phyloP scores from a whole-genome alignment of 495 filamentous ascomycete species.

The Penicillium herquei region DNA sequence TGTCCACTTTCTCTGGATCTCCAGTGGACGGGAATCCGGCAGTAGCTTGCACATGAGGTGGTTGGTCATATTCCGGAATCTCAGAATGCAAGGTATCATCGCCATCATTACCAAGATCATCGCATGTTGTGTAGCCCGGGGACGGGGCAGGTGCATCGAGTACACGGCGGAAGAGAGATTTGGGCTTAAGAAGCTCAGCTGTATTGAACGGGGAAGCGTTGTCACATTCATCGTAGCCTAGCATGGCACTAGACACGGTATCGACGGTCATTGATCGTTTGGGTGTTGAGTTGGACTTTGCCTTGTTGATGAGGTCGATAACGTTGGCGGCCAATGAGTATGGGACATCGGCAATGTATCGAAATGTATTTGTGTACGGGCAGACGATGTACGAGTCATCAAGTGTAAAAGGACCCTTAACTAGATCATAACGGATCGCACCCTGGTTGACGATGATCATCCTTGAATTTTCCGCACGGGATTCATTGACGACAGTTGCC shows the following conservation, averaged over 20 bases:
- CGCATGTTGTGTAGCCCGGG: slow-evolving; percentile 9
- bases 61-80: slow-evolving; percentile 3
- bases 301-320: slow-evolving; percentile 17
- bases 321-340: slow-evolving; percentile 29
- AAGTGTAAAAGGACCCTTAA: slow-evolving; percentile 40
- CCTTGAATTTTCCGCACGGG: slow-evolving; percentile 26
- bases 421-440: slow-evolving; percentile 37
- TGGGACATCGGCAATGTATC: slow-evolving; percentile 36
- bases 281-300: background rate
- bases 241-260: slow-evolving; percentile 5
- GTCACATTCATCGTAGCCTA: slow-evolving; percentile 11
- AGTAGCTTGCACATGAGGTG: slow-evolving; percentile 2
- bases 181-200: slow-evolving; percentile 4
- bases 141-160: background rate
- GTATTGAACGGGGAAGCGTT: slow-evolving; percentile 4
- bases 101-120: slow-evolving; percentile 16
- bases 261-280: slow-evolving; percentile 9
- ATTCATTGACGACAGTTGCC: slow-evolving; percentile 22
- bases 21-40: slow-evolving; percentile 6
- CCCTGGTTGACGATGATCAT: slow-evolving; percentile 39
- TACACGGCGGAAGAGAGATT: slow-evolving; percentile 6
- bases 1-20: slow-evolving; percentile 1
- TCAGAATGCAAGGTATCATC: slow-evolving; percentile 10
- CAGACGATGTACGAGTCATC: slow-evolving; percentile 38
- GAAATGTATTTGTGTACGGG: slow-evolving; percentile 33